phyloP scores from a whole-genome alignment of 257 asterid genomes.

The Przewalskia tangutica region DNA sequence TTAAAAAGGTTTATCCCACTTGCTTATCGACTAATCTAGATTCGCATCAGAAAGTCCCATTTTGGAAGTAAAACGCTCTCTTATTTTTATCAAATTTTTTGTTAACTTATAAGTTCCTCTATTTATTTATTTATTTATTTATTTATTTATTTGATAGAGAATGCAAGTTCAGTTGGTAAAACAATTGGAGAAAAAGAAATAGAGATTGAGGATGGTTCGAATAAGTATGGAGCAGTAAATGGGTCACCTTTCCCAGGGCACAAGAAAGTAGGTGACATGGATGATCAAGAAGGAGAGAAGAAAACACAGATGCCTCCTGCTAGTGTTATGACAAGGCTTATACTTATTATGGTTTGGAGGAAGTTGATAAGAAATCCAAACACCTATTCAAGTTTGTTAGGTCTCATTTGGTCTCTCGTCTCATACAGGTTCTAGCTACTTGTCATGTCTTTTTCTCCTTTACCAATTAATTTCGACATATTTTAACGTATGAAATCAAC shows the following conservation, averaged over 20 bases:
- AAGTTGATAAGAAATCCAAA: constrained; percentile 91
- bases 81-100: not conserved
- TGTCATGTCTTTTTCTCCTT: not conserved
- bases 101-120: not conserved
- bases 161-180: constrained; percentile 38
- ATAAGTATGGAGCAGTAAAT: constrained; percentile 28
- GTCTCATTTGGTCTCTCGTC: constrained; percentile 77
- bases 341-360: constrained; percentile 92
- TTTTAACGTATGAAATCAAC: not conserved
- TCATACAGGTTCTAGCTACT: constrained; percentile 64
- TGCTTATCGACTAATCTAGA: not conserved
- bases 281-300: constrained; percentile 23
- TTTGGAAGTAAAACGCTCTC: not conserved
- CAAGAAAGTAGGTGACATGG: constrained; percentile 39
- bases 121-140: not conserved
- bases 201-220: constrained; percentile 39
- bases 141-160: constrained; percentile 18
- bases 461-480: not conserved
- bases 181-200: constrained; percentile 48
- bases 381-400: constrained; percentile 76
- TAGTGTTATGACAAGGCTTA: constrained; percentile 88
- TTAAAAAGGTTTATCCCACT: not conserved
- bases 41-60: not conserved
- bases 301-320: constrained; percentile 92
- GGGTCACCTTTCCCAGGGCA: constrained; percentile 52